Percentiles rank a stretch among this genome's conserved stretches.
Evolutionary conservation across 495 filamentous ascomycete genomes (phyloP).

Genomic region (Sabuloglossum arenarium): DNA sequence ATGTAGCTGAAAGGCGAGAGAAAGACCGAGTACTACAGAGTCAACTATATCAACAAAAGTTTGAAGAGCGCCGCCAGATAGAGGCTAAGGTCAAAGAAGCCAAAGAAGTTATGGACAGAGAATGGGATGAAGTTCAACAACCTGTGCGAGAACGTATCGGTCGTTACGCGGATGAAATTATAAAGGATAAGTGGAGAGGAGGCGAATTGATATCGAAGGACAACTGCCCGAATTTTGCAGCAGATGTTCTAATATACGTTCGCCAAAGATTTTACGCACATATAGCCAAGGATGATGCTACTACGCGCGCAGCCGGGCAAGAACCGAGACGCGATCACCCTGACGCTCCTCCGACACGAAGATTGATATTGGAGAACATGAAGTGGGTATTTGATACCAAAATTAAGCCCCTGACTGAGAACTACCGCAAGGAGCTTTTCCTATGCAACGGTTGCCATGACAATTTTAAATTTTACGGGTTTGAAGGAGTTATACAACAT

Average conservation of each 20-base stretch:
- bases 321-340: constrained; percentile 22
- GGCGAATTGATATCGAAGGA: constrained; percentile 34
- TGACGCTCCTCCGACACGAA: constrained; percentile 31
- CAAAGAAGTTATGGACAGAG: constrained; percentile 36
- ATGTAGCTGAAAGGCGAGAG: constrained; percentile 33
- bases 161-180: constrained; percentile 40
- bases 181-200: constrained; percentile 33
- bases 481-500: constrained; percentile 62
- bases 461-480: constrained; percentile 41
- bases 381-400: constrained; percentile 65
- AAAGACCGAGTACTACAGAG: constrained; percentile 20
- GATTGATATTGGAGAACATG: constrained; percentile 61
- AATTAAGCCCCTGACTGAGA: constrained; percentile 42
- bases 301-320: constrained; percentile 22
- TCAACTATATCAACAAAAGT: constrained; percentile 23
- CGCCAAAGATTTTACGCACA: constrained; percentile 39
- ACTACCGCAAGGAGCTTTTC: constrained; percentile 44
- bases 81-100: constrained; percentile 29
- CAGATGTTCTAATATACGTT: constrained; percentile 40
- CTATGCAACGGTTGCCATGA: constrained; percentile 47
- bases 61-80: constrained; percentile 21
- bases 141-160: constrained; percentile 37
- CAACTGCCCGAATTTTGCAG: constrained; percentile 40
- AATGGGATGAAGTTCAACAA: constrained; percentile 46
- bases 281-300: constrained; percentile 26